Evolutionary conservation across 129 eudicot genomes (phyloP).

Genomic region (Flaveria trinervia): DNA sequence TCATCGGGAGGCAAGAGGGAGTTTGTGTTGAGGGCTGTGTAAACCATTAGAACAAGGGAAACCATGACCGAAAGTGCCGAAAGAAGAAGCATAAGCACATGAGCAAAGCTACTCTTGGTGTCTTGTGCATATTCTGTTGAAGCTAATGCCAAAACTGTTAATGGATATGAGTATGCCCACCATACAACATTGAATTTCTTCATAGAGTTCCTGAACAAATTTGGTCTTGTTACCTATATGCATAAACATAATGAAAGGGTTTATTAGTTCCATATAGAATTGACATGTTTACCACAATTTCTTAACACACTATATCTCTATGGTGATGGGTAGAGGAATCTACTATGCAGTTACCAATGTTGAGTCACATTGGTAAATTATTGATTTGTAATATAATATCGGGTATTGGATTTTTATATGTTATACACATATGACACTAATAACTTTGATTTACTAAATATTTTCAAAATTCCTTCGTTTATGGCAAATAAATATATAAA

Average conservation of each 20-base stretch:
- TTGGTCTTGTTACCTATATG: conserved; percentile 52
- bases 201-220: conserved; percentile 64
- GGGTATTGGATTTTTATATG: no score
- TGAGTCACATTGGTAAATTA: no score
- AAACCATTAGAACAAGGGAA: conserved; percentile 45
- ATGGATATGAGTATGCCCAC: conserved; percentile 69
- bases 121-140: conserved; percentile 59
- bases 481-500: no score
- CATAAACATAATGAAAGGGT: conserved; percentile 2
- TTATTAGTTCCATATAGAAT: neutral
- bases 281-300: neutral
- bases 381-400: no score
- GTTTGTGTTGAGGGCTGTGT: conserved; percentile 49
- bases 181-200: conserved; percentile 61
- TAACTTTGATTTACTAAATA: no score
- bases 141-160: conserved; percentile 56
- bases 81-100: conserved; percentile 48
- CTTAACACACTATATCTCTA: neutral
- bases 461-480: no score
- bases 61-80: conserved; percentile 56
- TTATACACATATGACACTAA: no score
- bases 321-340: neutral
- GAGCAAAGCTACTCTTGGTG: conserved; percentile 44
- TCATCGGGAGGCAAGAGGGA: conserved; percentile 36
- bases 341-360: no score